Base-by-base conservation (phyloP, 352 stramenopile genomes). In the Phytophthora tubulina region DNA sequence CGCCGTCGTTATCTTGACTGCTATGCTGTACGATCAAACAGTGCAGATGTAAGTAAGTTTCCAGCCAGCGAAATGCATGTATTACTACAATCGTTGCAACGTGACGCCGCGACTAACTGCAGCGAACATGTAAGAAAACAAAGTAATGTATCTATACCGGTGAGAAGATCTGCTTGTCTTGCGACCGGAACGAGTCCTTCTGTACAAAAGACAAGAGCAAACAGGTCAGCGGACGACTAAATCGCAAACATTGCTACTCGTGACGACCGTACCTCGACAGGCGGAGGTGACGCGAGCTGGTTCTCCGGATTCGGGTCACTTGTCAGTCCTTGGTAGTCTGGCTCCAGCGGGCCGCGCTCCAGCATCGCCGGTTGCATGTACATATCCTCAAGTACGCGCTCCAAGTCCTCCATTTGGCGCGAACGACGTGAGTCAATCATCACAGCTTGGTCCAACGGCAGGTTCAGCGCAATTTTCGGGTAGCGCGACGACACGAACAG, bases 381-480 rank as follows among this genome's bases (percentile, higher is more conserved):
- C 50, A 82, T 67, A 55, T 91, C 76, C 55, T 90, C 81, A 38
- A 93, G 79, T 53, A 81, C 75, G 21, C 76, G 78, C 49, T 86
- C 81, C 17, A 94, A 72, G 42, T 89, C 78, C 21, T 89, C 73
- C 38, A 82, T 66, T 63, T 94, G 81, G 6, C 72, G 79, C 1
- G 72, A 69, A 57, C 89, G 84, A 31, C 79, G 76, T 36, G 81
- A 80, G 78, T 96, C 89, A 31, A 93, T 63, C 31, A 90, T 79
- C 48, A 93, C 86, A 33, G 86, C 92, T 69, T 93, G 80, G 60
- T 93, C 84, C 39, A 96, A 69, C 39, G 89, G 89, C 54, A 96
- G 70, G 59, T 94, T 90, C 21, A 81, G 27, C 4, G 89, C 85
- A 27, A 88, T 81, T 27, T 86, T 82, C 30, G 86, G 87, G 65